A percentile compares a stretch with the other conserved stretches of the same genome.
These are phyloP conservation scores for Leccinum variicolor DNA, from an alignment of 768 basidiomycete species.

Conservation along the genomic window DNA sequence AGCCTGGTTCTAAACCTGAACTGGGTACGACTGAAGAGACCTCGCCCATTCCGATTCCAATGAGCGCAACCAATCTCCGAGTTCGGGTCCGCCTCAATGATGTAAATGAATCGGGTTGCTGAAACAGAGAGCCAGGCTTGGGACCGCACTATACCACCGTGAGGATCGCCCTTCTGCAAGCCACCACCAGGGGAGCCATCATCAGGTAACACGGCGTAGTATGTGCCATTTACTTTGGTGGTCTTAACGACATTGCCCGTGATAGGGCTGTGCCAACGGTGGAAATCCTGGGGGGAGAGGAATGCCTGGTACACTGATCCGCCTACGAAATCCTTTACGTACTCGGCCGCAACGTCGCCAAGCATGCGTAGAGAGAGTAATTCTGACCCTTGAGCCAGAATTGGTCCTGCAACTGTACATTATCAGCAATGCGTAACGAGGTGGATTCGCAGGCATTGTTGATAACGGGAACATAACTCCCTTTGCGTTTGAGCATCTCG, in stretches of 20 bases:
- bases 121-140: not conserved
- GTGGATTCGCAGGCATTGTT: not conserved
- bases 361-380: not conserved
- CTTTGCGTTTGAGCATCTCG: not conserved
- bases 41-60: no score
- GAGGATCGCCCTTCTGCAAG: not conserved
- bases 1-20: no score
- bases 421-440: not conserved
- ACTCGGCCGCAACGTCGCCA: no score
- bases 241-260: not conserved
- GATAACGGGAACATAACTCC: not conserved
- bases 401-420: not conserved
- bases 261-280: not conserved
- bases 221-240: not conserved
- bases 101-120: not conserved
- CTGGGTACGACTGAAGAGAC: no score
- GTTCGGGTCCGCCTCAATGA: not conserved
- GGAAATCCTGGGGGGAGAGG: not conserved
- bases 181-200: no score
- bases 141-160: not conserved
- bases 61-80: not conserved
- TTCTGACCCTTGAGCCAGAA: not conserved
- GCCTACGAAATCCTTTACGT: no score
- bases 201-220: not conserved
- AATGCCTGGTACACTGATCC: not conserved